These are phyloP conservation scores for Myxozyma neglecta DNA, from an alignment of 805 yeast species.

Conservation along the genomic window DNA sequence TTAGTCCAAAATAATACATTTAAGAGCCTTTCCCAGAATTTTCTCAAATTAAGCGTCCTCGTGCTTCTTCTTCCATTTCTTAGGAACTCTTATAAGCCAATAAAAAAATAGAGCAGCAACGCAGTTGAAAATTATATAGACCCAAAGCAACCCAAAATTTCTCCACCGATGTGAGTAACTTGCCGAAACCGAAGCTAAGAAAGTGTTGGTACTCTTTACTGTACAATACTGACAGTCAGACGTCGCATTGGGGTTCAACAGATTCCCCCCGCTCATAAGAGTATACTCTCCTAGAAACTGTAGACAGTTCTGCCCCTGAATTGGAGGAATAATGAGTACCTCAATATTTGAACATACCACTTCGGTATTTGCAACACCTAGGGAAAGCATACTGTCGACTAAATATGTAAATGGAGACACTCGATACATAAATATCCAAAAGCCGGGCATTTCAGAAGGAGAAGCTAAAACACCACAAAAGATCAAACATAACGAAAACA, in stretches of 20 bases:
- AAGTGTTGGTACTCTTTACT: constrained; percentile 18
- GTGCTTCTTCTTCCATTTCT: constrained; percentile 11
- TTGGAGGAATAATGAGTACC: constrained; percentile 50
- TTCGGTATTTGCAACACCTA: constrained; percentile 51
- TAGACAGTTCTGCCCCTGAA: constrained; percentile 70
- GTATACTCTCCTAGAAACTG: constrained; percentile 52
- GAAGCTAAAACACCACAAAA: constrained; percentile 73
- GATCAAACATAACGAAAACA: constrained; percentile 57
- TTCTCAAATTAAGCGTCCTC: neutral
- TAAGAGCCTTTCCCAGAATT: neutral
- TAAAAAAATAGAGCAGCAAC: constrained; percentile 45
- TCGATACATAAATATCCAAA: constrained; percentile 83
- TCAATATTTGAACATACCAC: constrained; percentile 55
- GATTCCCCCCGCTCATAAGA: constrained; percentile 53
- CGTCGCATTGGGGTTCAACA: constrained; percentile 52
- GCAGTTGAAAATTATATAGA: constrained; percentile 46
- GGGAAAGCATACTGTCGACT: constrained; percentile 55
- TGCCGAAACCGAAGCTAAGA: constrained; percentile 42
- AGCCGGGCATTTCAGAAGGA: constrained; percentile 62
- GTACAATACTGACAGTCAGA: constrained; percentile 50
- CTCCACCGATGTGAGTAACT: constrained; percentile 60
- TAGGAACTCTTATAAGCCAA: constrained; percentile 29
- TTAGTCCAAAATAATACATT: neutral
- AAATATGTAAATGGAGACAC: constrained; percentile 72
- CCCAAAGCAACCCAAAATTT: constrained; percentile 60